Evolutionary conservation across 306 rosid species (phyloP), one percentile per base, ranked within the genome.

Genomic region (Argentina anserina): DNA sequence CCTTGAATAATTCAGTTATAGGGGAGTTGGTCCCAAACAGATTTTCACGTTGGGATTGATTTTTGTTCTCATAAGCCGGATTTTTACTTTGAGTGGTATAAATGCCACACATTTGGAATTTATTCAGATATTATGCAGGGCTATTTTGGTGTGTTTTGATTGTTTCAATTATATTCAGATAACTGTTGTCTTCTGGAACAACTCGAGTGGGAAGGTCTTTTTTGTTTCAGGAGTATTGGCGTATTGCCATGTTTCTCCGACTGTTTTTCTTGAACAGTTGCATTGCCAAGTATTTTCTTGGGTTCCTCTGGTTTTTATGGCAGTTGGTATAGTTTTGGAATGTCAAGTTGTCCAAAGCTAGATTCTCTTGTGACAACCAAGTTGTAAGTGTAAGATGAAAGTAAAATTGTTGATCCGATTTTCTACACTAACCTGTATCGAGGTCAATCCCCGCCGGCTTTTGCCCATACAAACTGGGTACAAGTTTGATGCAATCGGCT

Each of bases 1-100:
- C 89, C 65, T 86, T 70, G 76, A 90, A 90, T 90, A 88, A 81
- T 87, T 88, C 71, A 88, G 78, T 65, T 70, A 78, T 81, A 77
- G 63, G 97, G 97, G 92, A 78, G 67, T 31, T 26, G 67, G 58
- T 81, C 94, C 97, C 95, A 40, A 76, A 75, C 80, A 82, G 45
- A 25, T 15, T 87, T 79, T 49, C 26, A 77, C 18, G 31, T 55
- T 81, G 76, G 79, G 79, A 55, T 78, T 50, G 50, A 73, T 64
- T 65, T 81, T 82, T 60, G 71, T 71, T 80, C 45, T 79, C 23
- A 26, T 72, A 52, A 61, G 81, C 76, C 74, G 79, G 79, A 76
- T 17, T 7, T 84, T 85, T 87, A 74, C 31, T 83, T 69, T 46
- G 79, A 82, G 87, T 81, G 88, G 74, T 62, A 53, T 41, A 29